Evolutionary conservation across 1,139 yeast genomes (phyloP).

Genomic region (Taphrina deformans): DNA sequence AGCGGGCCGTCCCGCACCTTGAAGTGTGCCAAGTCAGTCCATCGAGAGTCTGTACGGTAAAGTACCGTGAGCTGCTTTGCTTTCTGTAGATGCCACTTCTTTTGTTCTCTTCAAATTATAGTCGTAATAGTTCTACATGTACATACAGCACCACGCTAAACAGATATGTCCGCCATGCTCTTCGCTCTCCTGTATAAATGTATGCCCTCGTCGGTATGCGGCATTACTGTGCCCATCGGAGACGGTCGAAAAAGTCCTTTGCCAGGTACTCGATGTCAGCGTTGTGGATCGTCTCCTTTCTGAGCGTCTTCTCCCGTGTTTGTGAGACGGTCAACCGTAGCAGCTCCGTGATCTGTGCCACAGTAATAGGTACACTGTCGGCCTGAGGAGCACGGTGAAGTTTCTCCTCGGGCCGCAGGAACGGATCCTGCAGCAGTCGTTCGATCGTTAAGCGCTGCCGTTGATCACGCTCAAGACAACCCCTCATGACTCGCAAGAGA

Average conservation of each 20-base stretch:
- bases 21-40: not conserved
- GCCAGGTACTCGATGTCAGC: slow-evolving; percentile 15
- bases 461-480: slow-evolving; percentile 75
- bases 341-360: slow-evolving; percentile 20
- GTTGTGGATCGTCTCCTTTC: not conserved
- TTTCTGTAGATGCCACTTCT: too few relatives aligned
- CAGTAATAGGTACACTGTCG: not conserved
- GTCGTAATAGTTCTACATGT: not conserved
- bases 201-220: not conserved
- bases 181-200: not conserved
- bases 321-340: slow-evolving; percentile 17
- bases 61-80: too few relatives aligned
- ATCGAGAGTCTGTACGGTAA: too few relatives aligned
- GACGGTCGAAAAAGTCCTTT: slow-evolving; percentile 25
- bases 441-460: slow-evolving; percentile 64
- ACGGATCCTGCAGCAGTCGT: slow-evolving; percentile 60
- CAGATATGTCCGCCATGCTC: not conserved
- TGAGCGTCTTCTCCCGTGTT: slow-evolving; percentile 30
- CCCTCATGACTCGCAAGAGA: slow-evolving; percentile 68
- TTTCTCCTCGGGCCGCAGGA: slow-evolving; percentile 48
- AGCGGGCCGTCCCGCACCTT: not conserved
- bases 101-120: too few relatives aligned
- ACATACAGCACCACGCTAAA: not conserved
- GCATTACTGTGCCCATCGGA: slow-evolving; percentile 17
- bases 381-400: not conserved